These are phyloP conservation scores for Neurospora intermedia DNA, from an alignment of 495 filamentous ascomycete species.

Conservation along the genomic window DNA sequence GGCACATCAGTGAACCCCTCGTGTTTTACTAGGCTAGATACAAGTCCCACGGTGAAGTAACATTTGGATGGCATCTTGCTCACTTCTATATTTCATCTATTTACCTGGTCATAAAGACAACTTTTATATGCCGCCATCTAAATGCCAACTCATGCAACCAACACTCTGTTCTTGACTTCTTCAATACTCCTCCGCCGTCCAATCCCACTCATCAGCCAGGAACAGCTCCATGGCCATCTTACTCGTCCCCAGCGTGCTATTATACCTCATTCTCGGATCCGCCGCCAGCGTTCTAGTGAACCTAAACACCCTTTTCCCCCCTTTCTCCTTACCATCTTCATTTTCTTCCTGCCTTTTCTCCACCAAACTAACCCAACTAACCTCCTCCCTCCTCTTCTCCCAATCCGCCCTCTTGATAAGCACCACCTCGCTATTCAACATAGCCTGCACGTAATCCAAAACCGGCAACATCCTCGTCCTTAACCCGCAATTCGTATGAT, in stretches of 20 bases:
- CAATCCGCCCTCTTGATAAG: slow-evolving; percentile 37
- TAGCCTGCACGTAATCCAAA: slow-evolving; percentile 52
- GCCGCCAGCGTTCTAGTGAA: slow-evolving; percentile 28
- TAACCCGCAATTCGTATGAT: slow-evolving; percentile 71
- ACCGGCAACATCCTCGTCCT: slow-evolving; percentile 55
- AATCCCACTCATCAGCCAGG: slow-evolving; percentile 48
- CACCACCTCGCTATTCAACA: slow-evolving; percentile 32
- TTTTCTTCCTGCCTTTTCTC: background rate
- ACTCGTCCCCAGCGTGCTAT: slow-evolving; percentile 28
- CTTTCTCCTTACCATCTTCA: slow-evolving; percentile 1
- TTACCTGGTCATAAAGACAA: background rate
- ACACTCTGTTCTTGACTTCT: too few species aligned
- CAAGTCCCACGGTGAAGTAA: background rate
- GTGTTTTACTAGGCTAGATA: background rate
- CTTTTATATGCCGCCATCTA: background rate
- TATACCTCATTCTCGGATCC: slow-evolving; percentile 30
- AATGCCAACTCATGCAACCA: background rate
- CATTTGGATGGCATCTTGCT: background rate
- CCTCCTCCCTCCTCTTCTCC: slow-evolving; percentile 25
- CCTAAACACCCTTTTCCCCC: slow-evolving; percentile 20
- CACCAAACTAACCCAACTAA: slow-evolving; percentile 20
- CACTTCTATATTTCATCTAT: background rate
- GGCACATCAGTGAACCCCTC: background rate
- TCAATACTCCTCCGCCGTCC: slow-evolving; percentile 37
- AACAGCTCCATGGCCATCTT: slow-evolving; percentile 42